Base-by-base conservation (phyloP, 225 moss, liverwort and hornwort species). In the Polytrichum commune region DNA sequence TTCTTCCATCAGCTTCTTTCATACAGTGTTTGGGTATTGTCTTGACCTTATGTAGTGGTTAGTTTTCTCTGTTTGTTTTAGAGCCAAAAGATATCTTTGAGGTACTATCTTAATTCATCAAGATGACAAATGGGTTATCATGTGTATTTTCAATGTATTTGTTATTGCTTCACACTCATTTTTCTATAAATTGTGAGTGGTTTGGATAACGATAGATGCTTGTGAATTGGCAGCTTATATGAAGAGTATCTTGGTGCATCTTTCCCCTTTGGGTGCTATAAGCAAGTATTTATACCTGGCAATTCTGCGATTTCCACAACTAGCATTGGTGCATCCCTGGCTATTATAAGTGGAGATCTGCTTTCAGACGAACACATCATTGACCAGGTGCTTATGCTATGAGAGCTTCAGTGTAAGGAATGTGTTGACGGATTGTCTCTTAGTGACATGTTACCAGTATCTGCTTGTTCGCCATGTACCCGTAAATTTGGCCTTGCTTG, bases 231-330 rank as follows among this genome's bases (percentile, higher is more conserved):
- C 81, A 95, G 96, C 75, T 75, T 88, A 29, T 97, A 91, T 73
- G 92, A 97, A 82, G 96, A 97, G 74, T 94, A 97, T 78, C 84
- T 97, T 55, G 96, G 96, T 68, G 92, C 93, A 68, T 83, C 89
- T 70, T 97, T 97, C 76, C 96, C 94, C 53, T 94, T 92, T 87
- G 93, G 83, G 65, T 93, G 84, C 70, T 98, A 95, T 77, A 95
- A 98, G 78, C 97, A 98, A 82, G 97, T 95, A 2, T 98, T 98
- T 70, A 84, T 98, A 38, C 89, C 90, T 76, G 88, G 91, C 65
- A 86, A 87, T 75, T 84, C 85, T 61, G 77, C 85, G 18, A 84
- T 91, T 33, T 84, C 89, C 76, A 86, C 97, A 56, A 80, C 63
- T 55, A 88, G 82, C 79, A 68, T 89, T 77, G 94, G 92, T 74